Conservation (phyloP, 2,329 filamentous ascomycete species). For the Clarireedia paspali region DNA sequence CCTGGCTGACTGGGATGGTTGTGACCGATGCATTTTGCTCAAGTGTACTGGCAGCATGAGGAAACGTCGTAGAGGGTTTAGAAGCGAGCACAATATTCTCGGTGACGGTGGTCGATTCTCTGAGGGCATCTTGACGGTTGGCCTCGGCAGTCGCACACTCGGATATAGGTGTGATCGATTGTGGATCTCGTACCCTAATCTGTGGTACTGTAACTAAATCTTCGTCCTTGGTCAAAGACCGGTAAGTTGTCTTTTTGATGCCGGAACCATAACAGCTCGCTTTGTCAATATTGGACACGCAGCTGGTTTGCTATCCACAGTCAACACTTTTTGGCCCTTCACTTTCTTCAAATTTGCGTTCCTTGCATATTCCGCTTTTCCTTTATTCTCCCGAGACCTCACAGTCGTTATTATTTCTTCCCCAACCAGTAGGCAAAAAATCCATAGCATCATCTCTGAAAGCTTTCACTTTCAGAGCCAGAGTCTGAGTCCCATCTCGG, state of each 20-base stretch:
- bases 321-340: neutral
- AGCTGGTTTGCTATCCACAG: neutral
- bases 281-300: neutral
- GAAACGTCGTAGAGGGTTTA: no score
- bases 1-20: neutral
- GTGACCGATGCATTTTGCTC: neutral
- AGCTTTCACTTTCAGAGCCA: neutral
- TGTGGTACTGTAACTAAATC: neutral
- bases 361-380: neutral
- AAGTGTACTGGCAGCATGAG: no score
- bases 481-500: neutral
- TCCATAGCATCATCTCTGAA: neutral
- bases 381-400: neutral
- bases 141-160: neutral
- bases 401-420: neutral
- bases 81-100: no score
- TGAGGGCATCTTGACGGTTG: neutral
- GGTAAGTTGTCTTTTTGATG: neutral
- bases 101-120: neutral
- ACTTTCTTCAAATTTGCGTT: neutral
- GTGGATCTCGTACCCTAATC: neutral
- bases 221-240: neutral
- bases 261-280: neutral
- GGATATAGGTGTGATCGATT: neutral
- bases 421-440: neutral